Evolutionary conservation across 2,329 filamentous ascomycete species (phyloP), one percentile per base, ranked within the genome.

Genomic region (Sphaerulina musiva): DNA sequence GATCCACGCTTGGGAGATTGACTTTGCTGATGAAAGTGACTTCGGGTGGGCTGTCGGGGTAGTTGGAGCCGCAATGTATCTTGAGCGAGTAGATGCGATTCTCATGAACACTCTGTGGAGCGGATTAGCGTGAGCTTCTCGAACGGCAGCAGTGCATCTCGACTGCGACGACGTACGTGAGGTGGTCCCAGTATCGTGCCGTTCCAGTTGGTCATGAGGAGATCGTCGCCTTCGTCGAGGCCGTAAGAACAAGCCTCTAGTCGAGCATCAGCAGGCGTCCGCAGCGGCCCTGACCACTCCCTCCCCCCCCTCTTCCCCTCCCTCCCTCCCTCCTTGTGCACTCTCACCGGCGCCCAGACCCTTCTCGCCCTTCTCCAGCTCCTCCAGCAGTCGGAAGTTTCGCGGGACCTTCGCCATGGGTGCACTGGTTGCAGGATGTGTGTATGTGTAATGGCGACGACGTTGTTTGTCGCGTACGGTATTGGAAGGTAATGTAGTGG

Each of bases 351-450:
- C 90, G 68, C 93, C 92, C 60, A 93, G 80, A 58, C 93, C 93
- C 75, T 98, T 98, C 78, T 98, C 93, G 68, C 93, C 93, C 78
- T 97, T 97, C 78, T 98, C 93, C 17, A 98, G 81, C 83, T 98
- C 93, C 73, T 96, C 93, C 54, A 98, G 80, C 62, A 98, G 82
- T 69, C 92, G 86, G 72, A 98, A 98, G 77, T 97, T 97, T 71
- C 93, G 83, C 58, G 93, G 93, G 54, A 98, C 82, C 74, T 95
- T 89, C 55, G 87, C 84, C 54, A 76, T 72, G 26, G 26, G 6
- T 29, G 26, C 26, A 29, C 26, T 29, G 26, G 26, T 29, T 29
- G 26, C 26, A 20, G 20, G 80, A 84, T 84, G 48, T 23, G 58
- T 42, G 45, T 75, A n/a, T 32, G 52, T 2, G 20, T 20, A 46